Evolutionary conservation across 1,284 basidiomycete species (phyloP), one percentile per base, ranked within the genome.

Genomic region (Peniophora sp.): DNA sequence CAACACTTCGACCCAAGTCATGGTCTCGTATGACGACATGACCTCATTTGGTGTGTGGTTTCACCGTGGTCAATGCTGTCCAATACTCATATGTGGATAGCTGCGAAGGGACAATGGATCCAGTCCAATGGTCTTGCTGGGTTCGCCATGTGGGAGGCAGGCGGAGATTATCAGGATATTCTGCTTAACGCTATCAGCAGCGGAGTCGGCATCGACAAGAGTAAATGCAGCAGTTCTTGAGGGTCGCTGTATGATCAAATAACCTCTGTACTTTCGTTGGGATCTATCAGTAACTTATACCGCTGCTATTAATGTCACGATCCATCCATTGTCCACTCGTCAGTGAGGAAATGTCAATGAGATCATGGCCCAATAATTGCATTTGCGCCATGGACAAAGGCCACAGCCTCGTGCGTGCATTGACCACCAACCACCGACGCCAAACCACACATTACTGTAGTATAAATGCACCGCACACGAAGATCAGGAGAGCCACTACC

Each of bases 81-180:
- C 48, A 20, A 12, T 52, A 45, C 22, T 41, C 17, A n/a, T 19
- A 10, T 14, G 14, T 54, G 14, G 19, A 45, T 38, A 63, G 61
- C 58, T 27, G 63, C 66, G 9, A 68, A 69, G 54, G 66, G 66
- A 9, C 19, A 59, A 9, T 69, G 62, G 53, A 69, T 70, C 51
- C 53, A 53, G 43, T 57, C 67, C 11, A 60, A 64, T 1, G 67
- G 69, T 1, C 63, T 81, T 3, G 69, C 65, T 24, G 80, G 80
- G 2, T 81, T 81, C 54, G 66, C 76, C 1, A 72, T 80, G 63
- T 81, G 78, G 78, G 70, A 79, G 55, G 65, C 73, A 27, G 73
- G 65, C 5, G 77, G 77, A 5, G 79, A 81, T 59, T 71, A 57
- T 22, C 58, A 72, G 11, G 68, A 79, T 58, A 71, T 77, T 45